Base-by-base conservation (phyloP, 2,329 filamentous ascomycete species). In the Aspergillus ochraceus region DNA sequence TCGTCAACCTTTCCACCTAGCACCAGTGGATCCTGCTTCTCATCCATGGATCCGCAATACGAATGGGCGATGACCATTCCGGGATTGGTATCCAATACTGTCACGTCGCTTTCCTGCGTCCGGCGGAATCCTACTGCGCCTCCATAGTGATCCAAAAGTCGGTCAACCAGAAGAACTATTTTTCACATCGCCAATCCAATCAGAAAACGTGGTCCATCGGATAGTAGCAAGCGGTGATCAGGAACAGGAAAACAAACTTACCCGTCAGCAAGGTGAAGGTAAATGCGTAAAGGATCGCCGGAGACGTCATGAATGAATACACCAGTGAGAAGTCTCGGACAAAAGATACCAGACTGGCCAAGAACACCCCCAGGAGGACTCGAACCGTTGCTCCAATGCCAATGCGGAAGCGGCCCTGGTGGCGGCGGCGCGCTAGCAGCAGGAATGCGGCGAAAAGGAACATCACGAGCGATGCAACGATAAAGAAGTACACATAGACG, bases 401-500 rank as follows among this genome's bases (percentile, higher is more conserved):
- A 45, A 64, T 62, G 52, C 68, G 67, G 17, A 68, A 45, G 24
- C 36, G 62, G 24, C 59, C 60, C 11, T 62, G 57, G 57, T 75
- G 70, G 6, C 69, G 72, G 45, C 70, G 72, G 45, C 62, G 65
- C 6, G 68, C 66, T 19, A 78, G 63, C 6, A 67, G 50, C 14
- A 68, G 60, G 59, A 78, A 77, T 17, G 66, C 63, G 2, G 72
- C 71, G 57, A 78, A 74, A 46, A 77, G 65, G 26, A 70, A 66
- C 74, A 78, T 75, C 4, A 71, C 66, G 20, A 76, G 54, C 20
- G 72, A 68, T 10, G 76, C 74, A 12, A 74, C 74, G 19, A 70
- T 52, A 52, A 78, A 77, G 62, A 74, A 78, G 58, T 77, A 78
- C 19, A 76, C 62, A 60, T 76, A 77, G 11, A 78, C 76, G 62